phyloP scores from a whole-genome alignment of 805 yeast genomes.

The Isabelozyma pseudorhagii region DNA sequence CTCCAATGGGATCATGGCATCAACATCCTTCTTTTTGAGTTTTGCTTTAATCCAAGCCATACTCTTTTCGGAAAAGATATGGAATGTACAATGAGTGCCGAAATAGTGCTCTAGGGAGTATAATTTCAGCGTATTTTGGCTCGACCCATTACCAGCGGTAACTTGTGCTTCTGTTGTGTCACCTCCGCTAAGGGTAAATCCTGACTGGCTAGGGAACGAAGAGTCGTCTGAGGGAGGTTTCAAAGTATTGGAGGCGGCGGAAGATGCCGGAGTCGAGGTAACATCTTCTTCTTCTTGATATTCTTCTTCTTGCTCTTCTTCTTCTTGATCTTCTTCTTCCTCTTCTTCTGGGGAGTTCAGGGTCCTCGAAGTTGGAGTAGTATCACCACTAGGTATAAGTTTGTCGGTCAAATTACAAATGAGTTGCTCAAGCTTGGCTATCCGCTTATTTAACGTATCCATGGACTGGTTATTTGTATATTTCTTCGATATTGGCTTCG shows the following conservation, averaged over 20 bases:
- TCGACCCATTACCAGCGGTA: background rate
- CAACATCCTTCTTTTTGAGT: constrained; percentile 18
- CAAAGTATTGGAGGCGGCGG: background rate
- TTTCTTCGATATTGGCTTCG: background rate
- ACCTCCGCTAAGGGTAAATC: background rate
- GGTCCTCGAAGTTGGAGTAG: background rate
- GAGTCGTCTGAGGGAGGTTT: background rate
- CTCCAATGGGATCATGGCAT: constrained; percentile 21
- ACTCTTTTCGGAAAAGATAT: constrained; percentile 32
- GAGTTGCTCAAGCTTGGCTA: constrained; percentile 18
- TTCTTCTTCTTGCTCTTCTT: no score
- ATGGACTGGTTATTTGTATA: constrained; percentile 6
- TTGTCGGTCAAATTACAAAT: constrained; percentile 16
- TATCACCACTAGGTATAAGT: constrained; percentile 7
- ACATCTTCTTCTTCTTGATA: background rate
- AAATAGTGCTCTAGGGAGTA: constrained; percentile 18
- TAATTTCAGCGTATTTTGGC: background rate
- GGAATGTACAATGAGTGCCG: constrained; percentile 35
- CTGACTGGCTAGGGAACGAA: background rate
- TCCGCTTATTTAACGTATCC: constrained; percentile 14
- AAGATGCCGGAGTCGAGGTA: background rate
- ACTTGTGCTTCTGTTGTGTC: background rate
- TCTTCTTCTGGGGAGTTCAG: background rate
- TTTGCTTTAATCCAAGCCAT: constrained; percentile 27
- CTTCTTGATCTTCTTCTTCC: no score